Percentiles rank a stretch among this genome's conserved stretches.
Conservation (phyloP, 2,329 filamentous ascomycete species). For the Calonectria pseudoturangicola region DNA sequence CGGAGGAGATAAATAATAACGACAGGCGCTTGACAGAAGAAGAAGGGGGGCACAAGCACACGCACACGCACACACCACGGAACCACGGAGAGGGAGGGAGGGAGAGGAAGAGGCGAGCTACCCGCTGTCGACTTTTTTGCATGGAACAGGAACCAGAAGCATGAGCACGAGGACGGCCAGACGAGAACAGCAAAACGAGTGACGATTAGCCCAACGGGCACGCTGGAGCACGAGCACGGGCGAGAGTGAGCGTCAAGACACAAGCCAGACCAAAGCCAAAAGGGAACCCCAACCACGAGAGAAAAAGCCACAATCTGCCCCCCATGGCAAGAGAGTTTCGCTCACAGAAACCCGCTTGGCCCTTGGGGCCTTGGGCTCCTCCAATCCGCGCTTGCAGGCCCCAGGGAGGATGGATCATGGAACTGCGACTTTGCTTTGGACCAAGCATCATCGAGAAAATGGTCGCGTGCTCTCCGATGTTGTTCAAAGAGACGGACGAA, state of each 20-base stretch:
- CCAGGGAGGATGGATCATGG: constrained; percentile 37
- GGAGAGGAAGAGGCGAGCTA: constrained; percentile 6
- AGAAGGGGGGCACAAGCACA: constrained; percentile 39
- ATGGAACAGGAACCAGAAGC: constrained; percentile 29
- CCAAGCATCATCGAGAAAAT: constrained; percentile 67
- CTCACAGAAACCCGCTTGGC: constrained; percentile 49
- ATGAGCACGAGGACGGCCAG: constrained; percentile 30
- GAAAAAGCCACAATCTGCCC: constrained; percentile 28
- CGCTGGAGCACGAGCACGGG: constrained; percentile 41
- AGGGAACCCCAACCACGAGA: constrained; percentile 25
- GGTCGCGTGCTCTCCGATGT: constrained; percentile 65
- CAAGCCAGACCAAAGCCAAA: constrained; percentile 21
- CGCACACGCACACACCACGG: constrained; percentile 34
- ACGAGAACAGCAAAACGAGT: constrained; percentile 6
- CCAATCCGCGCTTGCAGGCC: constrained; percentile 48
- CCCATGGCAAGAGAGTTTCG: constrained; percentile 50
- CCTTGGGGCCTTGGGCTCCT: constrained; percentile 38
- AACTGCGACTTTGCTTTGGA: constrained; percentile 55
- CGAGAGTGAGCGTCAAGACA: constrained; percentile 34
- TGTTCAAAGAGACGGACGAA: constrained; percentile 58
- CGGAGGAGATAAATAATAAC: constrained; percentile 24
- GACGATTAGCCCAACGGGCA: constrained; percentile 24
- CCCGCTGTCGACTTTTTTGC: constrained; percentile 8
- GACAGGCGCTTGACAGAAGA: constrained; percentile 14
- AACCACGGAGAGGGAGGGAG: background rate